phyloP scores from a whole-genome alignment of 257 asterid species.

The Nicotiana attenuata region DNA sequence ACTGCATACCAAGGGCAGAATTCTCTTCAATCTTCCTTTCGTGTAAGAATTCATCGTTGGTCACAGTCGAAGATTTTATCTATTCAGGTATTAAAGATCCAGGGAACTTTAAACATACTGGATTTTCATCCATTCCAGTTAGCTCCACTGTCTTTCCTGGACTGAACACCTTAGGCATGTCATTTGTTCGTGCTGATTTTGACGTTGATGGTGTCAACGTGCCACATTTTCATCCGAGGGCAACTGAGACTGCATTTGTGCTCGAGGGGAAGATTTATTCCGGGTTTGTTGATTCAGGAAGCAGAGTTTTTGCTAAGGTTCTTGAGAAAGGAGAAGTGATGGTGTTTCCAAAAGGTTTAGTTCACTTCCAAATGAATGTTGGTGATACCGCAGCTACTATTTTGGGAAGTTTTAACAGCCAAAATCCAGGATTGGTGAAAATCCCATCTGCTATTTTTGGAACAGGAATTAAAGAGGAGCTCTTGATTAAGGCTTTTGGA shows the following conservation, averaged over 20 bases:
- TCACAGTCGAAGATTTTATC: constrained; percentile 58
- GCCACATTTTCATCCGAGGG: constrained; percentile 80
- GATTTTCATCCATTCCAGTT: constrained; percentile 65
- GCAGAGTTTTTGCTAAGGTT: constrained; percentile 55
- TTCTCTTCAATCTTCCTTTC: constrained; percentile 42
- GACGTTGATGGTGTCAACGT: constrained; percentile 51
- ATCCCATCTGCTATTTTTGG: constrained; percentile 67
- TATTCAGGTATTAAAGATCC: constrained; percentile 48
- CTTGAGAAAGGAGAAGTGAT: constrained; percentile 74
- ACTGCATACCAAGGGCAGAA: constrained; percentile 63
- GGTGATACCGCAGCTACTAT: constrained; percentile 51
- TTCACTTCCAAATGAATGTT: constrained; percentile 79
- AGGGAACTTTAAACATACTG: constrained; percentile 29
- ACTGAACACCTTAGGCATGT: constrained; percentile 67
- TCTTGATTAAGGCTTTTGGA: constrained; percentile 67
- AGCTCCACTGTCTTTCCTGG: constrained; percentile 56
- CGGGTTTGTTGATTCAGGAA: constrained; percentile 64
- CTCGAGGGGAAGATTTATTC: constrained; percentile 65
- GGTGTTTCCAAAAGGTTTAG: constrained; percentile 69
- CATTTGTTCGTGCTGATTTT: constrained; percentile 71
- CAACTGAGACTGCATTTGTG: constrained; percentile 67
- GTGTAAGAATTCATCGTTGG: constrained; percentile 66
- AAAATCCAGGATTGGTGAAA: constrained; percentile 69
- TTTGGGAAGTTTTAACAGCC: constrained; percentile 66
- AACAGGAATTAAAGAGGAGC: constrained; percentile 46